Evolutionary conservation across 352 stramenopile genomes (phyloP).

Genomic region (Thraustochytrium sp.): DNA sequence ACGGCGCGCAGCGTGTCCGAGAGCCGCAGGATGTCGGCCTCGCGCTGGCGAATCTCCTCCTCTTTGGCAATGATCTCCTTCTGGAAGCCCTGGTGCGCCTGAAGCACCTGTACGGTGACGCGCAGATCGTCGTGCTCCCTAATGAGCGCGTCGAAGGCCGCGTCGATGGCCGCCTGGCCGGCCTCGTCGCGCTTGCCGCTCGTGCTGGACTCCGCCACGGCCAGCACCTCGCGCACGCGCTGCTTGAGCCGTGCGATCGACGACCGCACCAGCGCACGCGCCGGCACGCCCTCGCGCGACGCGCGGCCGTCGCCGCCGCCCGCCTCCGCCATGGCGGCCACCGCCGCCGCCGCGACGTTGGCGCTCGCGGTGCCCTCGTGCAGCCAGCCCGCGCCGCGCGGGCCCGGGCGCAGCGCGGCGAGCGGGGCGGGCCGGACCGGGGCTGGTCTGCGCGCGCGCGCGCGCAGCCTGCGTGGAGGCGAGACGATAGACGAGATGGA

Average conservation of each 20-base stretch:
- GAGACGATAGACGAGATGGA: too few species aligned
- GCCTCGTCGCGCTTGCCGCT: not conserved
- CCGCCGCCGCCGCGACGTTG: not conserved
- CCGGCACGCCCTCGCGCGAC: not conserved
- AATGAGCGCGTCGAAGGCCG: not conserved
- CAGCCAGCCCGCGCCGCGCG: too few species aligned
- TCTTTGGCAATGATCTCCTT: not conserved
- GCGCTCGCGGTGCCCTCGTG: too few species aligned
- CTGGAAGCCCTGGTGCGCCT: conserved; percentile 26
- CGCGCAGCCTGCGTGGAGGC: too few species aligned
- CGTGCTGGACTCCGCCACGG: not conserved
- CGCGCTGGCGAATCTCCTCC: not conserved
- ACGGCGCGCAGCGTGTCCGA: conserved; percentile 10
- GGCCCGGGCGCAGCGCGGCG: too few species aligned
- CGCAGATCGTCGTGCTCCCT: not conserved
- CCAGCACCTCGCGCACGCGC: not conserved
- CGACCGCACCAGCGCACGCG: not conserved
- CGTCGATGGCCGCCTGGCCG: not conserved
- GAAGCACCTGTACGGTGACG: not conserved
- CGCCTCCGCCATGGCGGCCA: not conserved
- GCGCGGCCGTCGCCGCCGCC: not conserved
- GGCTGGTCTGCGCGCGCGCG: too few species aligned
- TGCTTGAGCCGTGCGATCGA: not conserved
- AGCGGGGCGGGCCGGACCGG: too few species aligned
- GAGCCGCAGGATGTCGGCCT: not conserved